Percentiles rank a stretch among this genome's conserved stretches.
Conservation (phyloP, 2,329 filamentous ascomycete species). For the Aspergillus sp. region DNA sequence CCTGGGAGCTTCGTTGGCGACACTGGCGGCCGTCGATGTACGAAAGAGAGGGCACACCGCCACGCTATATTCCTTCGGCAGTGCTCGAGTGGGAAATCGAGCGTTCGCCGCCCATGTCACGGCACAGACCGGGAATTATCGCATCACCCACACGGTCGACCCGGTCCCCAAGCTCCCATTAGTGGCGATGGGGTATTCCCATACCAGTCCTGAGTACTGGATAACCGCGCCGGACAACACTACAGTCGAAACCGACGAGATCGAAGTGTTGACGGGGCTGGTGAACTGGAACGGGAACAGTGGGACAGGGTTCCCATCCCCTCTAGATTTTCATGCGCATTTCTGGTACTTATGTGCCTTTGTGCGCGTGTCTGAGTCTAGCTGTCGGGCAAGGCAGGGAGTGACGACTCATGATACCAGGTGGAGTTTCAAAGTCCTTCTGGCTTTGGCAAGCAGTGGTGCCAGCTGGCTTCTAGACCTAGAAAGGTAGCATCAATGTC, state of each 20-base stretch:
- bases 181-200: constrained; percentile 50
- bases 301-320: constrained; percentile 11
- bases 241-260: constrained; percentile 10
- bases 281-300: constrained; percentile 18
- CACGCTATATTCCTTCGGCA: constrained; percentile 58
- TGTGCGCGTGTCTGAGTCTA: too few species aligned
- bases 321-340: constrained; percentile 12
- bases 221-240: constrained; percentile 28
- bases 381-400: too few species aligned
- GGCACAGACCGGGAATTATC: constrained; percentile 45
- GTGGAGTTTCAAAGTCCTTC: too few species aligned
- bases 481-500: too few species aligned
- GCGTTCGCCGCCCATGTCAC: constrained; percentile 47
- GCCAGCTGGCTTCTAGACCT: too few species aligned
- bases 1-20: constrained; percentile 57
- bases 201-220: constrained; percentile 64
- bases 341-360: constrained; percentile 24
- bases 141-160: constrained; percentile 59
- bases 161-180: constrained; percentile 60
- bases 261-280: constrained; percentile 14
- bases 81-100: constrained; percentile 55
- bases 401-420: too few species aligned
- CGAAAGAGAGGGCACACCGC: constrained; percentile 39
- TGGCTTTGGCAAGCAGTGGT: too few species aligned
- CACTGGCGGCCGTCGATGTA: constrained; percentile 50